Evolutionary conservation across 164 flowering plant genomes (phyloP).

Genomic region (Berberis vulgaris): DNA sequence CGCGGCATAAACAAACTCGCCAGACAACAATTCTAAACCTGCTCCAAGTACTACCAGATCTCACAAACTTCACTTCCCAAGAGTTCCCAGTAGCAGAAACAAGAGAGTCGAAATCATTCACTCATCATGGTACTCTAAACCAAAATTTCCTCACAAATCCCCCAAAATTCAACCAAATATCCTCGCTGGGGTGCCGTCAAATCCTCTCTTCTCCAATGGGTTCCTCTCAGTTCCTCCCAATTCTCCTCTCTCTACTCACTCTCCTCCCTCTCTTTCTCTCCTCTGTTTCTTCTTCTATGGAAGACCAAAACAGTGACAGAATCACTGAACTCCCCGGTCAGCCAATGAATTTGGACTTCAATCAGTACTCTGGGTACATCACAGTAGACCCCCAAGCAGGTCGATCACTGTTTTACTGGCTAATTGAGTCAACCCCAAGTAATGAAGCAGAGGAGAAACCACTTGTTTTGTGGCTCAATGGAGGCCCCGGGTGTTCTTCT

Average conservation of each 20-base stretch:
- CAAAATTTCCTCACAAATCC: too few relatives aligned
- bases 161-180: too few relatives aligned
- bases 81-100: too few relatives aligned
- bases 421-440: conserved; percentile 54
- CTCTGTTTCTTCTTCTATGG: conserved; percentile 7
- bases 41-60: too few relatives aligned
- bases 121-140: too few relatives aligned
- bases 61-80: too few relatives aligned
- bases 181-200: too few relatives aligned
- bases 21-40: too few relatives aligned
- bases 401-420: conserved; percentile 90
- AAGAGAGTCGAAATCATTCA: too few relatives aligned
- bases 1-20: too few relatives aligned
- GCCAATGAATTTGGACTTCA: conserved; percentile 52
- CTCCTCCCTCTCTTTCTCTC: not conserved
- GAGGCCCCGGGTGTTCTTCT: conserved; percentile 98
- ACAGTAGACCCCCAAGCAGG: conserved; percentile 71
- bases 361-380: conserved; percentile 87
- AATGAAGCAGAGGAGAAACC: conserved; percentile 52
- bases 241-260: not conserved
- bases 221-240: not conserved
- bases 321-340: conserved; percentile 76
- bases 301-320: conserved; percentile 56
- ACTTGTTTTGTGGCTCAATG: conserved; percentile 90
- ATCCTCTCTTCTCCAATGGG: not conserved